Evolutionary conservation across 495 filamentous ascomycete species (phyloP).

Genomic region (Daldinia loculata): DNA sequence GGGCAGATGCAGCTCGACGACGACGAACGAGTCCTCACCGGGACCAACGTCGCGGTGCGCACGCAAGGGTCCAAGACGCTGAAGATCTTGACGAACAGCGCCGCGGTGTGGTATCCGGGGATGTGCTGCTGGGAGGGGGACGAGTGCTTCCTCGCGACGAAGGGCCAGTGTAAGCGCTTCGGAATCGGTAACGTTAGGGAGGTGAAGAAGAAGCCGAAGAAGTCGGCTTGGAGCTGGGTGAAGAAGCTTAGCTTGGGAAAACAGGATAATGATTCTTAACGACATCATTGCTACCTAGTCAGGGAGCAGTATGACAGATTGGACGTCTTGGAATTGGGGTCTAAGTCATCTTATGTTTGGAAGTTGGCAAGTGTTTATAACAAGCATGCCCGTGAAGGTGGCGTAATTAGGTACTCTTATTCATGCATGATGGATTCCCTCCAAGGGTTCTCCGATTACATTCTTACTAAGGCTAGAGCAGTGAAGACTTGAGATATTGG

Average conservation of each 20-base stretch:
- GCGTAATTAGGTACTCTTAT: background rate
- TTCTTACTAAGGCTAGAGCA: too few relatives aligned
- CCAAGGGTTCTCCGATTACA: too few relatives aligned
- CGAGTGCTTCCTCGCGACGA: background rate
- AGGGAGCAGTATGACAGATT: background rate
- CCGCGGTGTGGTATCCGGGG: slow-evolving; percentile 8
- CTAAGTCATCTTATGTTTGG: background rate
- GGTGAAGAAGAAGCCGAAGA: background rate
- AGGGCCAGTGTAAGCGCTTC: slow-evolving; percentile 5
- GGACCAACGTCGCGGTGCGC: slow-evolving; percentile 3
- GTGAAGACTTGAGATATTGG: too few relatives aligned
- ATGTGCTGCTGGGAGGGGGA: slow-evolving; percentile 6
- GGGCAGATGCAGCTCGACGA: slow-evolving; percentile 8
- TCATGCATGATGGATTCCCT: too few relatives aligned
- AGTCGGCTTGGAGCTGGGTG: background rate
- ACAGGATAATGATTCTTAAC: background rate
- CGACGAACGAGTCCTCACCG: background rate
- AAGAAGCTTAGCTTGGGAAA: background rate
- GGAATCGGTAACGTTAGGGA: slow-evolving; percentile 7
- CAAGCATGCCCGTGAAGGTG: background rate
- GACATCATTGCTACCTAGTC: background rate
- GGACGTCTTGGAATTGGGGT: background rate
- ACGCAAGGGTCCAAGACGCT: slow-evolving; percentile 6
- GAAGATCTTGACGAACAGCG: slow-evolving; percentile 4
- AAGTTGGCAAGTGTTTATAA: background rate